Evolutionary conservation across 768 basidiomycete species (phyloP).

Genomic region (Trametes sanguinea): DNA sequence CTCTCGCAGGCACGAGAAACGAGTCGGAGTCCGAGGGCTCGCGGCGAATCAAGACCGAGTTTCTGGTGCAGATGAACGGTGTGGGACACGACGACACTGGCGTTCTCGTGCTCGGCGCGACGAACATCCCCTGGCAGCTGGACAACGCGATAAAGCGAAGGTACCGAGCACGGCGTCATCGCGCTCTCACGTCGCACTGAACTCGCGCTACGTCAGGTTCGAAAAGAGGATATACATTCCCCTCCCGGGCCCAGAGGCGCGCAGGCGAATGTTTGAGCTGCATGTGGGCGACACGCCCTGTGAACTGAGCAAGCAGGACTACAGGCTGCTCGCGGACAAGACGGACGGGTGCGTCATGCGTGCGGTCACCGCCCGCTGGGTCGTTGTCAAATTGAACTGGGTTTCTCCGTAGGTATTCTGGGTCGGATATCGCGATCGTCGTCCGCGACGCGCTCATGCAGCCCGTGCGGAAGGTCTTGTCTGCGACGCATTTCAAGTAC

Average conservation of each 20-base stretch:
- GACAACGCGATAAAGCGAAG: constrained; percentile 97
- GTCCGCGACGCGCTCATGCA: constrained; percentile 99
- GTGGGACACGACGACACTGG: constrained; percentile 98
- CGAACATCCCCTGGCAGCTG: constrained; percentile 98
- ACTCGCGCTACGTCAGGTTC: constrained; percentile 52
- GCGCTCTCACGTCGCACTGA: background rate
- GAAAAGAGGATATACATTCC: constrained; percentile 99
- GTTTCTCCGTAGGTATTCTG: constrained; percentile 63
- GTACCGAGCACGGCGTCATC: constrained; percentile 34
- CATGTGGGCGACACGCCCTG: constrained; percentile 94
- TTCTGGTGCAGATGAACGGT: constrained; percentile 97
- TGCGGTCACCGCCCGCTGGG: background rate
- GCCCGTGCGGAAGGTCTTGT: constrained; percentile 93
- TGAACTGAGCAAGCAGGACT: constrained; percentile 76
- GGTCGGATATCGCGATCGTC: constrained; percentile 91
- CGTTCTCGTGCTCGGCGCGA: constrained; percentile 94
- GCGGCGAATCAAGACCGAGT: constrained; percentile 97
- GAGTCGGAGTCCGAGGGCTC: constrained; percentile 98
- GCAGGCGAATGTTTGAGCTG: constrained; percentile 94
- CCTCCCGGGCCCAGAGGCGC: constrained; percentile 89
- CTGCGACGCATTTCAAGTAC: constrained; percentile 92
- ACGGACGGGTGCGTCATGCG: constrained; percentile 73
- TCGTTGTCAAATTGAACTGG: background rate
- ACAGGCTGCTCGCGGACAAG: constrained; percentile 73
- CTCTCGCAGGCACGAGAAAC: constrained; percentile 89